A percentile compares a stretch with the other conserved stretches of the same genome.
phyloP scores from a whole-genome alignment of 257 asterid species.

The Nemophila menziesii region DNA sequence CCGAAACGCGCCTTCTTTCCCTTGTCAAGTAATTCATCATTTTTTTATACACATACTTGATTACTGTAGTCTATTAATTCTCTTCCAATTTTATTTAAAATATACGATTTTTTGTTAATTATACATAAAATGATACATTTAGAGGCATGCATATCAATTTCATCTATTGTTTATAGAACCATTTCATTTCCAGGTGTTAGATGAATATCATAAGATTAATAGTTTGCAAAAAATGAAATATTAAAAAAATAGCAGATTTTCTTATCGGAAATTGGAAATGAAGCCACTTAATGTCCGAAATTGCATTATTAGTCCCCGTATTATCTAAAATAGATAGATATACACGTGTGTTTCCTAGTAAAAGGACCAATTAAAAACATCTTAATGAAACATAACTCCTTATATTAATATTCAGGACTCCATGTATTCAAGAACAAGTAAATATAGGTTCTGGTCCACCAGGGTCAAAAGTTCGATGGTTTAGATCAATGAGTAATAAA shows the following conservation, averaged over 20 bases:
- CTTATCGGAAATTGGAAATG: neutral
- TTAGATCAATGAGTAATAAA: conserved; percentile 73
- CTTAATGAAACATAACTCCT: neutral
- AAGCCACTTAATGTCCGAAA: neutral
- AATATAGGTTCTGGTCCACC: conserved; percentile 92
- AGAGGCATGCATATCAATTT: too few species aligned
- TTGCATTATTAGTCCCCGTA: neutral
- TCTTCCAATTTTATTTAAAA: neutral
- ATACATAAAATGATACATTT: too few species aligned
- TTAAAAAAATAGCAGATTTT: neutral
- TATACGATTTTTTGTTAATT: neutral
- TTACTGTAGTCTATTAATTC: neutral
- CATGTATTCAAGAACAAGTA: conserved; percentile 57
- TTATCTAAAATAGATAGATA: neutral
- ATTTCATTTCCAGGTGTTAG: neutral
- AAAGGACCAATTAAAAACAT: too few species aligned
- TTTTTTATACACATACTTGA: too few species aligned
- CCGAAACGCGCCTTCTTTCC: conserved; percentile 87
- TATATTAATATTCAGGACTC: conserved; percentile 47
- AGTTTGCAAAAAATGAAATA: neutral
- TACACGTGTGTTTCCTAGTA: neutral
- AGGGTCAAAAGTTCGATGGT: conserved; percentile 84
- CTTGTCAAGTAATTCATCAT: conserved; percentile 28
- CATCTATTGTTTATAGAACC: too few species aligned
- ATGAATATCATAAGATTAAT: neutral